Conservation (phyloP, 352 stramenopile species). For the Globisporangium emineosum region DNA sequence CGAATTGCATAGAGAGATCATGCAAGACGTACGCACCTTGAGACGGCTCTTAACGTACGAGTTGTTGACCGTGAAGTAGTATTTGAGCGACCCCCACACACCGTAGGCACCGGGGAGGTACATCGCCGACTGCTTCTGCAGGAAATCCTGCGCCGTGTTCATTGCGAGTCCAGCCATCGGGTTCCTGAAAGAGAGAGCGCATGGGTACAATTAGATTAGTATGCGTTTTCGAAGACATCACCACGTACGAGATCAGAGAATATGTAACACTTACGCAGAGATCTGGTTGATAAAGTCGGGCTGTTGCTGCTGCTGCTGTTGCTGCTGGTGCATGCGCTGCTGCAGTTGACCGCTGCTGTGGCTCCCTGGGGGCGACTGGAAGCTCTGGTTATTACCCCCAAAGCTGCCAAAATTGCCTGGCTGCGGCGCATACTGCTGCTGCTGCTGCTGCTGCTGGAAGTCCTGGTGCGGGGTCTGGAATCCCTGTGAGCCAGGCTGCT, state of each 20-base stretch:
- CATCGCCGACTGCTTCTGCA: conserved; percentile 79
- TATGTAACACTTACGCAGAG: conserved; percentile 35
- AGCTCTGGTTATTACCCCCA: conserved; percentile 6
- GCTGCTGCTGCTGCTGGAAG: conserved; percentile 11
- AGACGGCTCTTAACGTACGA: conserved; percentile 86
- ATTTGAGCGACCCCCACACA: conserved; percentile 81
- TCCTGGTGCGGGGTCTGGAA: conserved; percentile 17
- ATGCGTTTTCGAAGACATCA: neutral
- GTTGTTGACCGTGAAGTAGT: conserved; percentile 91
- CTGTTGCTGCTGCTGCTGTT: conserved; percentile 25
- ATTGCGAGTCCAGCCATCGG: conserved; percentile 83
- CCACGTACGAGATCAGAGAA: neutral
- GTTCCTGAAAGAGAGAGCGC: conserved; percentile 40
- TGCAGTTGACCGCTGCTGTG: conserved; percentile 18
- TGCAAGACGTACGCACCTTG: conserved; percentile 55
- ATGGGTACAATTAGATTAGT: neutral
- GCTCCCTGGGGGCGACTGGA: conserved; percentile 21
- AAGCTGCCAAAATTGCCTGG: conserved; percentile 15
- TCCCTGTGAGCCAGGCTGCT: conserved; percentile 24
- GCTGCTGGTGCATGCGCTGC: conserved; percentile 25
- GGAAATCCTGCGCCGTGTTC: conserved; percentile 80
- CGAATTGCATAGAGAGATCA: no score
- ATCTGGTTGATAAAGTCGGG: conserved; percentile 79
- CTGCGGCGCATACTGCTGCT: conserved; percentile 22
- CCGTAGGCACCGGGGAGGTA: conserved; percentile 79